Conservation (phyloP, 805 yeast species). For the Metschnikowia matae region DNA sequence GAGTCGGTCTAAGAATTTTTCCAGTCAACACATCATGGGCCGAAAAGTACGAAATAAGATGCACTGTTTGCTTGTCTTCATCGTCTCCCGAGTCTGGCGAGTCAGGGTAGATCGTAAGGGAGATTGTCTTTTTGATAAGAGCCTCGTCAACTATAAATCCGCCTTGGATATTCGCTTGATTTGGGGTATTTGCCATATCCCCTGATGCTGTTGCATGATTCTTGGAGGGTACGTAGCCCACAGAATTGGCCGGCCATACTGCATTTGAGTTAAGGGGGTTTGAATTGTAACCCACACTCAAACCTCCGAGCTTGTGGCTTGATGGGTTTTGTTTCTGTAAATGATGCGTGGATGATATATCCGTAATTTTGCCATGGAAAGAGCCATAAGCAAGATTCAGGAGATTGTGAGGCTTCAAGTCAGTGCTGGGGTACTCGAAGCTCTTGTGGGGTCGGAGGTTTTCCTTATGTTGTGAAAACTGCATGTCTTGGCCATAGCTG, state of each 20-base stretch:
- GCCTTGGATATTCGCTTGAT: not conserved
- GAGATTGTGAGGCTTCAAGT: not conserved
- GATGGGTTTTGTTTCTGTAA: not conserved
- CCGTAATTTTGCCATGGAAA: not conserved
- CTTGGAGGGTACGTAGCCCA: not conserved
- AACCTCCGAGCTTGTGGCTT: not conserved
- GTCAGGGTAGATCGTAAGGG: constrained; percentile 44
- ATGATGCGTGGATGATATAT: not conserved
- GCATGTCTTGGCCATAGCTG: not conserved
- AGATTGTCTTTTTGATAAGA: constrained; percentile 76
- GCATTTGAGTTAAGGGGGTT: not conserved
- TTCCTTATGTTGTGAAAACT: not conserved
- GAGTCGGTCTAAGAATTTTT: constrained; percentile 54
- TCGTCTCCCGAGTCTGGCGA: constrained; percentile 18
- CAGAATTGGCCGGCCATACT: not conserved
- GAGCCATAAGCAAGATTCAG: not conserved
- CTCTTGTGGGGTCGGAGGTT: not conserved
- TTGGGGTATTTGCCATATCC: no score
- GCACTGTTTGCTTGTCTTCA: constrained; percentile 47
- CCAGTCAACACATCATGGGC: constrained; percentile 68
- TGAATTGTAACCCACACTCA: not conserved
- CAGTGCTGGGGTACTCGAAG: not conserved
- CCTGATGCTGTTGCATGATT: not conserved
- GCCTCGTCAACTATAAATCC: constrained; percentile 35
- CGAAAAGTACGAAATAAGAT: constrained; percentile 73